Evolutionary conservation across 148 eudicot genomes (phyloP).

Genomic region (Camellia lanceoleosa): DNA sequence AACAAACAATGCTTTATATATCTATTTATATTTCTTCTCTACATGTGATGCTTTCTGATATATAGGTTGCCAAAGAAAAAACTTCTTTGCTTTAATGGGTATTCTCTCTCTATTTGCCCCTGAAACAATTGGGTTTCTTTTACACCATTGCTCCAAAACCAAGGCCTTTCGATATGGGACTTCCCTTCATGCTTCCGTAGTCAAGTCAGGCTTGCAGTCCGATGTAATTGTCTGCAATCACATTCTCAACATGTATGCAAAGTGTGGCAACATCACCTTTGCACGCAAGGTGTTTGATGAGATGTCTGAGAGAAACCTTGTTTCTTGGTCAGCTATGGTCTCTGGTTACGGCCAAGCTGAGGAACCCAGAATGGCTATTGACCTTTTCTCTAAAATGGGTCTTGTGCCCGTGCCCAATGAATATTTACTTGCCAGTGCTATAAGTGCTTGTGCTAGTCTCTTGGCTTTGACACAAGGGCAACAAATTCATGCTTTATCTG

Average conservation of each 20-base stretch:
- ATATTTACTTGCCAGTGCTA: conserved; percentile 40
- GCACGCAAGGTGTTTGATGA: conserved; percentile 32
- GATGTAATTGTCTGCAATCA: conserved; percentile 26
- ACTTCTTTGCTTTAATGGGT: background rate
- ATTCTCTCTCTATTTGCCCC: conserved; percentile 13
- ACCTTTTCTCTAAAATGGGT: conserved; percentile 30
- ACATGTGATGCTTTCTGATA: no score
- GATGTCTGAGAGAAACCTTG: conserved; percentile 27
- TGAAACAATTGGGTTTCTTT: conserved; percentile 28
- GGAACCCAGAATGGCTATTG: conserved; percentile 25
- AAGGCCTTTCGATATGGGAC: conserved; percentile 21
- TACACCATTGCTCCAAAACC: conserved; percentile 30
- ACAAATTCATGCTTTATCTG: conserved; percentile 39
- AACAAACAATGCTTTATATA: no score
- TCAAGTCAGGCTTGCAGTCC: conserved; percentile 22
- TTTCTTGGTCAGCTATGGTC: conserved; percentile 29
- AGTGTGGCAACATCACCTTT: conserved; percentile 22
- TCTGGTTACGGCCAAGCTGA: conserved; percentile 47
- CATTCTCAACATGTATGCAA: conserved; percentile 35
- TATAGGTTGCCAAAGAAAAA: no score
- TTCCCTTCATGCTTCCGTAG: conserved; percentile 32
- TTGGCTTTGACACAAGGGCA: conserved; percentile 24
- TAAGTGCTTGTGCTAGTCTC: conserved; percentile 45
- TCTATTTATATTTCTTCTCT: no score
- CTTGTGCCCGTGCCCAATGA: conserved; percentile 36